These are phyloP conservation scores for Linum trigynum DNA, from an alignment of 345 rosid species.

Conservation along the genomic window DNA sequence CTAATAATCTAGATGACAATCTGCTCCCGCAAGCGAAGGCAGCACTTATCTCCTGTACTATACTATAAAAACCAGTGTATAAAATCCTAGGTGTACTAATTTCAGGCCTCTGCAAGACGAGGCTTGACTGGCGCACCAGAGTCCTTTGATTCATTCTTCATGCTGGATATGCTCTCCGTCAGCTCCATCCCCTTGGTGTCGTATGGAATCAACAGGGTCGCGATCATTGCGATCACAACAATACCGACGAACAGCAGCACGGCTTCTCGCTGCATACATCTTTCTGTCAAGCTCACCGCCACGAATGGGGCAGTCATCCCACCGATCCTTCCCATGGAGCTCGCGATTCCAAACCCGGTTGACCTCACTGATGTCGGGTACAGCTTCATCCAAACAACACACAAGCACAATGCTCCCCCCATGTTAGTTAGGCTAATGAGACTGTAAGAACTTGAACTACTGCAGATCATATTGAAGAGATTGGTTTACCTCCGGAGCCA, in stretches of 20 bases:
- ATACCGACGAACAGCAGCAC: not conserved
- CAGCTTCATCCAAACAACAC: not conserved
- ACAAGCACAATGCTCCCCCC: too few species aligned
- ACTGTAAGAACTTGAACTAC: too few species aligned
- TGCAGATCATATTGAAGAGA: too few species aligned
- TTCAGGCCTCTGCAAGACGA: too few species aligned
- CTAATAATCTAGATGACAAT: too few species aligned
- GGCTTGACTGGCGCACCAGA: too few species aligned
- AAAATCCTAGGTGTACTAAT: too few species aligned
- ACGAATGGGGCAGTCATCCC: not conserved
- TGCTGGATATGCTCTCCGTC: not conserved
- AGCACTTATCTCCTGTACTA: too few species aligned
- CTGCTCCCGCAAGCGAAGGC: too few species aligned
- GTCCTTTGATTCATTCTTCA: not conserved
- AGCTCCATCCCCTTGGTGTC: not conserved
- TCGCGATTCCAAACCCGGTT: not conserved
- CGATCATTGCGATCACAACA: not conserved
- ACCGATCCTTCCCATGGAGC: not conserved
- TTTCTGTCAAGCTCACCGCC: not conserved
- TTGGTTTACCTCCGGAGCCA: constrained; percentile 76
- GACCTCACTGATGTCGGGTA: not conserved
- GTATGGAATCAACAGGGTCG: not conserved
- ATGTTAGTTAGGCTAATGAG: too few species aligned
- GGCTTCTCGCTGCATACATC: not conserved
- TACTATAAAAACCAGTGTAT: too few species aligned